These are phyloP conservation scores for Metarhizium anisopliae DNA, from an alignment of 2,329 filamentous ascomycete species.

Conservation along the genomic window DNA sequence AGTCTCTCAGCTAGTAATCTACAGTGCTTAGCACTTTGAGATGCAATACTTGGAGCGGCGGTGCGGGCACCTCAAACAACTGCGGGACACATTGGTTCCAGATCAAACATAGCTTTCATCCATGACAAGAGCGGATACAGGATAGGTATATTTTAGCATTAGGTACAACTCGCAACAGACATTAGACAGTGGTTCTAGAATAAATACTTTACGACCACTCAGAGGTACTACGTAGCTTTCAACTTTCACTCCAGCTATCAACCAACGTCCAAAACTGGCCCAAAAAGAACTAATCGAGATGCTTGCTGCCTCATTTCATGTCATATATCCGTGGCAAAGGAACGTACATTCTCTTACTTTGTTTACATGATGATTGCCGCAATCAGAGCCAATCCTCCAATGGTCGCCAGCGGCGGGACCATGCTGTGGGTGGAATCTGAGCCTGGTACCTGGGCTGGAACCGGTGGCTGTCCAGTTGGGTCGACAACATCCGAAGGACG, in stretches of 20 bases:
- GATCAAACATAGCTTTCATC: background rate
- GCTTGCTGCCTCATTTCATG: background rate
- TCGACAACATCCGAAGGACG: slow-evolving; percentile 11
- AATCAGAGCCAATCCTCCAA: slow-evolving; percentile 18
- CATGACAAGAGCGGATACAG: background rate
- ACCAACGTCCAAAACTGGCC: slow-evolving; percentile 13
- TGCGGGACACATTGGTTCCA: background rate
- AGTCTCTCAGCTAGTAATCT: too few relatives aligned
- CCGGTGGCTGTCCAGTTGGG: slow-evolving; percentile 12
- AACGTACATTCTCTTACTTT: background rate
- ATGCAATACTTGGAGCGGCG: too few relatives aligned
- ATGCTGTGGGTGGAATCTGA: slow-evolving; percentile 17
- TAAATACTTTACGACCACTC: background rate
- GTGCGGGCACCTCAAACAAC: too few relatives aligned
- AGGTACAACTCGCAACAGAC: slow-evolving; percentile 2
- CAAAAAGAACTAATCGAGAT: slow-evolving; percentile 9
- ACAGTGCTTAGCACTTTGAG: too few relatives aligned
- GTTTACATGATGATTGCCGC: slow-evolving; percentile 16
- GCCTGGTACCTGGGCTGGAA: slow-evolving; percentile 17
- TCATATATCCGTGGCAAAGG: background rate
- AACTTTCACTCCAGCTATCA: slow-evolving; percentile 11
- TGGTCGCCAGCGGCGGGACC: slow-evolving; percentile 12
- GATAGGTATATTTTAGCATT: background rate
- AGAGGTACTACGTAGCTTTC: slow-evolving; percentile 7
- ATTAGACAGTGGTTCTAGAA: slow-evolving; percentile 5